These are phyloP conservation scores for Aureobasidium namibiae DNA, from an alignment of 2,329 filamentous ascomycete species.

Conservation along the genomic window DNA sequence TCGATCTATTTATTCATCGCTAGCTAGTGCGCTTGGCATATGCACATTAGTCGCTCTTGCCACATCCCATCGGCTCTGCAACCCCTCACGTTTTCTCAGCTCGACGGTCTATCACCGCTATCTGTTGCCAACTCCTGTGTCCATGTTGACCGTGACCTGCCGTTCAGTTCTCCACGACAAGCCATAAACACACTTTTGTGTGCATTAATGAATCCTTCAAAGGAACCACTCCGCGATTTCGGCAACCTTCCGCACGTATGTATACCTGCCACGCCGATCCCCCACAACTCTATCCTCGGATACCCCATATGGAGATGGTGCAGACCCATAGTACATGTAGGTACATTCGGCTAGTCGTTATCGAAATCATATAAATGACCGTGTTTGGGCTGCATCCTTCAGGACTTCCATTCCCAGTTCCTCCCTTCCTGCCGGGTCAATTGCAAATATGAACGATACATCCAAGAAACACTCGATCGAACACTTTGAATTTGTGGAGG, in stretches of 20 bases:
- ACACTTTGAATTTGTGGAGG: neutral
- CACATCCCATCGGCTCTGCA: neutral
- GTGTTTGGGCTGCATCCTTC: neutral
- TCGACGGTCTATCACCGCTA: neutral
- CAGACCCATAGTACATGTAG: neutral
- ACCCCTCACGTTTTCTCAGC: neutral
- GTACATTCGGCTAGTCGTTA: neutral
- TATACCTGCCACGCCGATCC: neutral
- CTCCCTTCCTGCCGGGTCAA: neutral
- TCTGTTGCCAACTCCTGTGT: neutral
- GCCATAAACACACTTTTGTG: neutral
- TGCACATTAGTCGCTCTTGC: neutral
- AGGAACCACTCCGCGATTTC: neutral
- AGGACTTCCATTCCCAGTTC: neutral
- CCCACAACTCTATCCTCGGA: conserved; percentile 2
- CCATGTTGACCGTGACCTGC: neutral
- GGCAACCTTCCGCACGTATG: conserved; percentile 1
- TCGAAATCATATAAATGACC: neutral
- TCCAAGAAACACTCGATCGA: conserved; percentile 6
- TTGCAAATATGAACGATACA: neutral
- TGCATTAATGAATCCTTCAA: neutral
- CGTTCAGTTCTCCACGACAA: neutral
- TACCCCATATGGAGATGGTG: neutral
- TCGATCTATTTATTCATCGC: neutral
- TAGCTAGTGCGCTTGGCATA: neutral